Conservation (phyloP, 1,139 yeast species). For the Kodamaea ohmeri region DNA sequence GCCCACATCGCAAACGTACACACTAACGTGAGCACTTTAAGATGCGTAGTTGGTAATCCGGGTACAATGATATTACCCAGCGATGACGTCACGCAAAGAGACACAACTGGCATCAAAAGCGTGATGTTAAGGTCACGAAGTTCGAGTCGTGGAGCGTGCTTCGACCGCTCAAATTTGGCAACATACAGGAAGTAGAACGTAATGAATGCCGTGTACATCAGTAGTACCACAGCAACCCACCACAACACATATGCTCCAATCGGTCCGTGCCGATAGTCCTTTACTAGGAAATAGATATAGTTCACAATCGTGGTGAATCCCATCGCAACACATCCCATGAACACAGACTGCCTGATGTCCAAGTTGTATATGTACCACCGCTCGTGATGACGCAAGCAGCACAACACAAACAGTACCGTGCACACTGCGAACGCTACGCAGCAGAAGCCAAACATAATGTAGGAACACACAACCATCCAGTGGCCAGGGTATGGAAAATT, state of each 20-base stretch:
- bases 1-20: conserved; percentile 63
- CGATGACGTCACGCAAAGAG: conserved; percentile 72
- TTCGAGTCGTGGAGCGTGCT: conserved; percentile 16
- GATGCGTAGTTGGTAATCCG: conserved; percentile 37
- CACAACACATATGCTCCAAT: conserved; percentile 56
- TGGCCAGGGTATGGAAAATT: conserved; percentile 60
- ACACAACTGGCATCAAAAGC: conserved; percentile 65
- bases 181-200: conserved; percentile 44
- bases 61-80: conserved; percentile 55
- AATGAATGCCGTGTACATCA: conserved; percentile 58
- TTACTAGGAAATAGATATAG: conserved; percentile 41
- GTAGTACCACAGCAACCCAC: conserved; percentile 60
- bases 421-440: conserved; percentile 45
- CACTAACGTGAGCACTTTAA: conserved; percentile 52
- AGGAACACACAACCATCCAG: conserved; percentile 60
- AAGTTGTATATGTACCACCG: conserved; percentile 35
- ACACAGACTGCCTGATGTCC: conserved; percentile 52
- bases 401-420: conserved; percentile 35
- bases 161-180: conserved; percentile 24
- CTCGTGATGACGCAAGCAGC: conserved; percentile 35
- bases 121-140: conserved; percentile 40
- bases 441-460: conserved; percentile 55
- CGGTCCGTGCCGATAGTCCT: conserved; percentile 30
- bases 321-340: conserved; percentile 79
- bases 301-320: conserved; percentile 66